Evolutionary conservation across 352 stramenopile species (phyloP), one percentile per base, ranked within the genome.

Genomic region (Phytophthora macrochlamydospora): DNA sequence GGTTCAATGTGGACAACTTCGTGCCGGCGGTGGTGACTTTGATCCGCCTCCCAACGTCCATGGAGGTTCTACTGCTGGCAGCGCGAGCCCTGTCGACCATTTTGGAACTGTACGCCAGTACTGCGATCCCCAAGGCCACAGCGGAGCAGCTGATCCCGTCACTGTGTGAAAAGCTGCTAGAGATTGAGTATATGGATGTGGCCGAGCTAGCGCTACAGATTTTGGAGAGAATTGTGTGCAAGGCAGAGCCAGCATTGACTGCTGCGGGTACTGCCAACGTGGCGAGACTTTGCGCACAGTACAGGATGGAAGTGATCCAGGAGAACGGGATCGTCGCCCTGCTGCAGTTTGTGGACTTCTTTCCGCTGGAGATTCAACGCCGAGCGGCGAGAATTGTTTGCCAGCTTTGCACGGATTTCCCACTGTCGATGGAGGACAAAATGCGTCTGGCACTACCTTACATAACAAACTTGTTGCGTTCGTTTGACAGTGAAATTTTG

Each of bases 141-240:
- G 62, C 67, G 2, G 73, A 77, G 43, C 65, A 75, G 3, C 65
- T 91, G 1, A 75, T 94, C 35, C 74, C 73, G 1, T 78, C 75
- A 33, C 69, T 94, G 13, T 94, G 85, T 58, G 76, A 75, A 18
- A 91, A 91, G 55, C 71, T 94, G 14, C 54, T 91, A 59, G 84
- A 89, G 61, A 89, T 94, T 38, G 80, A 94, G 62, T 94, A 92
- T 64, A 91, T 94, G 81, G 85, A 94, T 57, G 81, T 94, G 32
- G 85, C 83, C 0, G 85, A 94, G 57, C 56, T 91, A 31, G 73
- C 81, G 11, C 62, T 94, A 54, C 80, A 89, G 57, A 87, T 92
- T 53, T 60, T 94, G 0, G 83, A 92, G 28, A 73, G 66, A 14
- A 80, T 94, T 29, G 71, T 88, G 8, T 87, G 70, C 35, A 67